Evolutionary conservation across 352 stramenopile species (phyloP).

Genomic region (Phytophthora crassamura): DNA sequence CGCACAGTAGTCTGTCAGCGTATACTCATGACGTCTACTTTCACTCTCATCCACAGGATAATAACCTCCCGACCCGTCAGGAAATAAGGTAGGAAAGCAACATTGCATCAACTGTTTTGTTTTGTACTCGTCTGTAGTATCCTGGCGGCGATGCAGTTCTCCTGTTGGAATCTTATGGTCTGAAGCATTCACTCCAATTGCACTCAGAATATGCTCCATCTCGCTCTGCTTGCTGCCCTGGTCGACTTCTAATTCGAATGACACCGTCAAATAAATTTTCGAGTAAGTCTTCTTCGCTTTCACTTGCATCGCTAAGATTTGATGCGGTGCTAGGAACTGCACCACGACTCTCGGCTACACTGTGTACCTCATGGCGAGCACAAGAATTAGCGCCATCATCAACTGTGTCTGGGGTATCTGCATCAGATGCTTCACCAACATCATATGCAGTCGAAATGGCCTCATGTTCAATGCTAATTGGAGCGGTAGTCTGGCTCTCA

Average conservation of each 20-base stretch:
- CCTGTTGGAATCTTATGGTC: background rate
- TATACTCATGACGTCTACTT: slow-evolving; percentile 14
- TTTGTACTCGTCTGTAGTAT: slow-evolving; percentile 26
- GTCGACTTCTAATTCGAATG: slow-evolving; percentile 11
- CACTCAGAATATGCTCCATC: slow-evolving; percentile 7
- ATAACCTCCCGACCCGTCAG: slow-evolving; percentile 18
- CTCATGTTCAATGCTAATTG: background rate
- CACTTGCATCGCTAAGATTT: slow-evolving; percentile 7
- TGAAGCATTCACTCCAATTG: background rate
- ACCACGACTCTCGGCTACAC: background rate
- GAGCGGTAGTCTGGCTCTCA: background rate
- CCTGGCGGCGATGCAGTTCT: background rate
- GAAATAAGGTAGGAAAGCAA: slow-evolving; percentile 35
- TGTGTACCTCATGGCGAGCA: too few relatives aligned
- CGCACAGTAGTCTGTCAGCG: slow-evolving; percentile 16
- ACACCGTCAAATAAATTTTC: slow-evolving; percentile 13
- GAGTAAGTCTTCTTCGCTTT: slow-evolving; percentile 2
- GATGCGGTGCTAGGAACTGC: background rate
- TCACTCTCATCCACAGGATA: slow-evolving; percentile 1
- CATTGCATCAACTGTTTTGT: slow-evolving; percentile 24
- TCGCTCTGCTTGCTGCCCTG: slow-evolving; percentile 2
- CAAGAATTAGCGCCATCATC: too few relatives aligned
- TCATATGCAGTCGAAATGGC: background rate
- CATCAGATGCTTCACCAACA: too few relatives aligned
- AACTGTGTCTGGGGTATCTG: too few relatives aligned